phyloP scores from a whole-genome alignment of 2,329 filamentous ascomycete species.

The Clonostachys rhizophaga region DNA sequence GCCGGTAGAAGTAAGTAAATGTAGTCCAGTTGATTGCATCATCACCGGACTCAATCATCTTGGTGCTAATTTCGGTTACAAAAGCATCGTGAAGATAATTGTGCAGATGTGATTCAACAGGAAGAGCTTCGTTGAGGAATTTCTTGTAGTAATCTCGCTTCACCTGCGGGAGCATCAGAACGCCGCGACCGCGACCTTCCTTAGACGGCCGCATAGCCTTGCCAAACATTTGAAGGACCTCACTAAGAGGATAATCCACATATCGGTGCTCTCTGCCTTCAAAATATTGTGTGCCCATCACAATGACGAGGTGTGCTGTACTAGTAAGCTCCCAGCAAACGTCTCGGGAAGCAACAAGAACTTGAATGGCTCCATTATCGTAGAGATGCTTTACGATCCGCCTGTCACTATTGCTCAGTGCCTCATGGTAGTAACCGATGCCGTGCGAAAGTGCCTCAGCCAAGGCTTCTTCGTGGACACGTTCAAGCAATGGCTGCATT shows the following conservation, averaged over 20 bases:
- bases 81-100: constrained; percentile 93
- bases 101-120: constrained; percentile 91
- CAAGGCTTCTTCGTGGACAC: constrained; percentile 80
- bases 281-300: constrained; percentile 98
- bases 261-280: constrained; percentile 96
- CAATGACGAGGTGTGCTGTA: constrained; percentile 83
- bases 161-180: constrained; percentile 93
- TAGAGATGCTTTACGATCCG: constrained; percentile 92
- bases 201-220: constrained; percentile 76
- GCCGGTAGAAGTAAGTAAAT: constrained; percentile 96
- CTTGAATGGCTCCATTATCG: constrained; percentile 82
- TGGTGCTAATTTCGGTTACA: constrained; percentile 93
- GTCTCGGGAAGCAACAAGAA: constrained; percentile 72
- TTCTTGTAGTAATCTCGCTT: constrained; percentile 99
- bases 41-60: constrained; percentile 91
- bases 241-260: constrained; percentile 90
- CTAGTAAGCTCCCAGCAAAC: constrained; percentile 94
- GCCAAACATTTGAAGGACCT: constrained; percentile 97
- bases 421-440: constrained; percentile 96
- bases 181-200: constrained; percentile 79
- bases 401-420: constrained; percentile 82
- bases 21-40: constrained; percentile 98
- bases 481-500: constrained; percentile 74
- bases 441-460: constrained; percentile 89
- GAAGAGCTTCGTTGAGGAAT: constrained; percentile 92